Conservation (phyloP, 176 grass and related monocot species). For the Triticum urartu region DNA sequence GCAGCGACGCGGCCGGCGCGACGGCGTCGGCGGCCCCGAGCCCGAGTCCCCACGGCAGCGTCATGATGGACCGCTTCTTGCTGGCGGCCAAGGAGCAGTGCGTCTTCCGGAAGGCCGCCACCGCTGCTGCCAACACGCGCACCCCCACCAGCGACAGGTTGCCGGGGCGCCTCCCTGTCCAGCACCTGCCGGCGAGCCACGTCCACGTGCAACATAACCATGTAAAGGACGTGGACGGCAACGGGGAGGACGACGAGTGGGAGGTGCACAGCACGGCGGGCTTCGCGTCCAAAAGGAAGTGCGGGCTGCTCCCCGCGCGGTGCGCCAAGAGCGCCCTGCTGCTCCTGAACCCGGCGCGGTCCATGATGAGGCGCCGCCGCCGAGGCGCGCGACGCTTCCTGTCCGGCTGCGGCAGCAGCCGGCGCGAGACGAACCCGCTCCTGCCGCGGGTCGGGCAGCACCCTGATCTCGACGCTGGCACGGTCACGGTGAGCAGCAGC, state of each 20-base stretch:
- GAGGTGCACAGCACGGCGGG: conserved; percentile 43
- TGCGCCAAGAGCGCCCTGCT: conserved; percentile 51
- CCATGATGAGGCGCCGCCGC: conserved; percentile 26
- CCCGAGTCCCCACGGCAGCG: conserved; percentile 15
- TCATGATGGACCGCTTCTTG: conserved; percentile 86
- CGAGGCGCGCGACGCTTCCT: neutral
- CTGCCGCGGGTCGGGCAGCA: conserved; percentile 18
- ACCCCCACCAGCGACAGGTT: neutral
- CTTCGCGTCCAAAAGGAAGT: conserved; percentile 50
- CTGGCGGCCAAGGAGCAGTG: conserved; percentile 71
- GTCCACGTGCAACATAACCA: neutral
- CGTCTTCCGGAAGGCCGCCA: conserved; percentile 50
- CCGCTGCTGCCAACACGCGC: neutral
- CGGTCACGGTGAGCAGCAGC: neutral
- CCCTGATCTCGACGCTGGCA: conserved; percentile 17
- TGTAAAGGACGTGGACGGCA: neutral
- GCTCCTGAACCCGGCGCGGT: conserved; percentile 58
- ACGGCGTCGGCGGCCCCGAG: neutral
- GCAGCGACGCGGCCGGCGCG: conserved; percentile 67
- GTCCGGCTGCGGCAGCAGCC: neutral
- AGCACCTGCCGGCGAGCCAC: conserved; percentile 16
- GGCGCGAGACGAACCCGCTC: neutral
- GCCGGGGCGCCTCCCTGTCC: conserved; percentile 12
- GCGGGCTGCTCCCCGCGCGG: conserved; percentile 57
- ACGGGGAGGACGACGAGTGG: conserved; percentile 27